Percentiles rank a stretch among this genome's conserved stretches.
These are phyloP conservation scores for Carallia pectinifolia DNA, from an alignment of 345 rosid genomes.

Conservation along the genomic window DNA sequence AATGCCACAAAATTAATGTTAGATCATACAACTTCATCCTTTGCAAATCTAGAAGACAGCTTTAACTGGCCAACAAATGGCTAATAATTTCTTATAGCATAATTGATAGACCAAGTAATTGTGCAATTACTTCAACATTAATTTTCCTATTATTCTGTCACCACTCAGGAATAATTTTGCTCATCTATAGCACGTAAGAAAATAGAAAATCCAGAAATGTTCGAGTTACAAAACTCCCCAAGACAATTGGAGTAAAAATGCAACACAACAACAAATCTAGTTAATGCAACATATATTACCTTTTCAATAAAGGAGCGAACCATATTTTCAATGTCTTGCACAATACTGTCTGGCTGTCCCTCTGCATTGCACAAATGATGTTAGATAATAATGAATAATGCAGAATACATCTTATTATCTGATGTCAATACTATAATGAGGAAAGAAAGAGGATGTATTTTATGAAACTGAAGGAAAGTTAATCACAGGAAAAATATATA, in stretches of 20 bases:
- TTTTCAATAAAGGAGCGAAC: constrained; percentile 94
- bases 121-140: too few relatives aligned
- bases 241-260: too few relatives aligned
- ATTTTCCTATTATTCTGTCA: too few relatives aligned
- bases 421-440: neutral
- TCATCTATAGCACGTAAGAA: neutral
- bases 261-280: neutral
- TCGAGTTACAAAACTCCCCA: constrained; percentile 7
- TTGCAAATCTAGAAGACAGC: too few relatives aligned
- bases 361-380: constrained; percentile 47
- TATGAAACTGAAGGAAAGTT: neutral
- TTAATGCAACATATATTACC: constrained; percentile 41
- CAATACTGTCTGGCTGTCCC: constrained; percentile 95
- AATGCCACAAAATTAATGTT: constrained; percentile 13
- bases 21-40: constrained; percentile 9
- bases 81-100: too few relatives aligned
- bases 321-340: constrained; percentile 96
- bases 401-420: neutral
- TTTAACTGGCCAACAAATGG: too few relatives aligned
- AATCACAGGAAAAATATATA: neutral
- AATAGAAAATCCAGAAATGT: neutral
- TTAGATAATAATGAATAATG: neutral
- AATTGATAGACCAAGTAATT: too few relatives aligned
- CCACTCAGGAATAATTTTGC: neutral
- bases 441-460: neutral